A percentile compares a stretch with the other conserved stretches of the same genome.
These are phyloP conservation scores for Madurella fahalii DNA, from an alignment of 2,329 filamentous ascomycete genomes.

Conservation along the genomic window DNA sequence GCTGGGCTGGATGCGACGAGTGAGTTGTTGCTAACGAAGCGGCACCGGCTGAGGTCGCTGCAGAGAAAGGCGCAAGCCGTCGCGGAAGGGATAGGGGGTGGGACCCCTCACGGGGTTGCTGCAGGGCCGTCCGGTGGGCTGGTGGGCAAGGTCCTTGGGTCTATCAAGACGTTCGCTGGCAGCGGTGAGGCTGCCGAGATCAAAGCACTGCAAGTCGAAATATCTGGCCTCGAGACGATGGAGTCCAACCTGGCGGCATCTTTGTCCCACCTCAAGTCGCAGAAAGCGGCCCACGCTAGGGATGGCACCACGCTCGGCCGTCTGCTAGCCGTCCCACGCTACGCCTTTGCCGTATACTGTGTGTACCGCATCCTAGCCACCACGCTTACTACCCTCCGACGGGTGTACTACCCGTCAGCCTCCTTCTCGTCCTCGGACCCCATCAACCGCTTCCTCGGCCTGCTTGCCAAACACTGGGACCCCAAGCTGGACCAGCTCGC, in stretches of 20 bases:
- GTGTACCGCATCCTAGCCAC: slow-evolving; percentile 77
- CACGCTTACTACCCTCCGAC: slow-evolving; percentile 61
- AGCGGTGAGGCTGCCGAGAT: slow-evolving; percentile 58
- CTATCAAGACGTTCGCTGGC: slow-evolving; percentile 53
- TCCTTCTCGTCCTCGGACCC: slow-evolving; percentile 71
- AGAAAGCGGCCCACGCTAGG: slow-evolving; percentile 60
- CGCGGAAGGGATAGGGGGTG: slow-evolving; percentile 29
- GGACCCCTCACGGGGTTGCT: slow-evolving; percentile 13
- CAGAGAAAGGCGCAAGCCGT: slow-evolving; percentile 52
- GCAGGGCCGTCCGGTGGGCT: slow-evolving; percentile 49
- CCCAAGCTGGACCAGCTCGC: slow-evolving; percentile 75
- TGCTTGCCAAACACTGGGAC: slow-evolving; percentile 80
- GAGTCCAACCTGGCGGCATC: slow-evolving; percentile 64
- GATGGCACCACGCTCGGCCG: slow-evolving; percentile 65
- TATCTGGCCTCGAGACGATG: slow-evolving; percentile 77
- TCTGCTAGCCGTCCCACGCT: slow-evolving; percentile 57
- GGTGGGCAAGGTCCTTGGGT: slow-evolving; percentile 69
- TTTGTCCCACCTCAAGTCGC: slow-evolving; percentile 58
- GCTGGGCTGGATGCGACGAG: slow-evolving; percentile 72
- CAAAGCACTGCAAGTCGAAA: slow-evolving; percentile 65
- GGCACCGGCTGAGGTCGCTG: slow-evolving; percentile 65
- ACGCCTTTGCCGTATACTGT: slow-evolving; percentile 76
- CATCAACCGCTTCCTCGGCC: slow-evolving; percentile 75
- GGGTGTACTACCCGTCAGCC: slow-evolving; percentile 44
- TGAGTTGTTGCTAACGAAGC: slow-evolving; percentile 74